These are phyloP conservation scores for Tagetes erecta DNA, from an alignment of 129 eudicot genomes.

Conservation along the genomic window DNA sequence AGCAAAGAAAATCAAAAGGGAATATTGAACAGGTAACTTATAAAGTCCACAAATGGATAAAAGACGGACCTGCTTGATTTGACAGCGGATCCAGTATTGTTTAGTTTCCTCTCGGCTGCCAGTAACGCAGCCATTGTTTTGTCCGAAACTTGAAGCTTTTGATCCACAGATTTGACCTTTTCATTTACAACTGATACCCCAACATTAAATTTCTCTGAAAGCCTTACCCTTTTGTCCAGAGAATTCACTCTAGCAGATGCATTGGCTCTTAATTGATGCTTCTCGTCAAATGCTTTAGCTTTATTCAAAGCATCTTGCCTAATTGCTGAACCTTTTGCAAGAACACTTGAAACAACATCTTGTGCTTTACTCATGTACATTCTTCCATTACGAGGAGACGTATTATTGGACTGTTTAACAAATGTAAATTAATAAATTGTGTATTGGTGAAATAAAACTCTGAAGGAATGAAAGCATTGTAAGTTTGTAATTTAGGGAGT, in stretches of 20 bases:
- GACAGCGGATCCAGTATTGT: conserved; percentile 94
- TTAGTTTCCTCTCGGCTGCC: conserved; percentile 95
- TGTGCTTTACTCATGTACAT: conserved; percentile 86
- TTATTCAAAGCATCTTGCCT: conserved; percentile 87
- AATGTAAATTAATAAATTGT: neutral
- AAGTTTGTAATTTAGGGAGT: conserved; percentile 6
- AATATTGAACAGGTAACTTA: neutral
- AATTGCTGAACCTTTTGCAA: conserved; percentile 91
- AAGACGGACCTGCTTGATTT: conserved; percentile 85
- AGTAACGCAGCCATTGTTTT: conserved; percentile 93
- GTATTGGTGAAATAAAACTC: conserved; percentile 2
- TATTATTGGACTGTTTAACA: conserved; percentile 30
- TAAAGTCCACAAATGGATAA: neutral
- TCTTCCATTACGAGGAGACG: conserved; percentile 65
- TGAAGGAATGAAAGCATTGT: neutral
- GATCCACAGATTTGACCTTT: conserved; percentile 95
- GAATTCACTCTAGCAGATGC: conserved; percentile 87
- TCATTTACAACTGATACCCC: conserved; percentile 90
- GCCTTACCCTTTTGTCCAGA: conserved; percentile 72
- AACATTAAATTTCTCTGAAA: conserved; percentile 76
- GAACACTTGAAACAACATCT: conserved; percentile 79
- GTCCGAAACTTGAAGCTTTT: conserved; percentile 91
- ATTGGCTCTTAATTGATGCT: conserved; percentile 80
- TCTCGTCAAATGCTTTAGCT: conserved; percentile 96
- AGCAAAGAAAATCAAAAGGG: neutral